These are phyloP conservation scores for Hypoxylon subgilvum DNA, from an alignment of 495 filamentous ascomycete genomes.

Conservation along the genomic window DNA sequence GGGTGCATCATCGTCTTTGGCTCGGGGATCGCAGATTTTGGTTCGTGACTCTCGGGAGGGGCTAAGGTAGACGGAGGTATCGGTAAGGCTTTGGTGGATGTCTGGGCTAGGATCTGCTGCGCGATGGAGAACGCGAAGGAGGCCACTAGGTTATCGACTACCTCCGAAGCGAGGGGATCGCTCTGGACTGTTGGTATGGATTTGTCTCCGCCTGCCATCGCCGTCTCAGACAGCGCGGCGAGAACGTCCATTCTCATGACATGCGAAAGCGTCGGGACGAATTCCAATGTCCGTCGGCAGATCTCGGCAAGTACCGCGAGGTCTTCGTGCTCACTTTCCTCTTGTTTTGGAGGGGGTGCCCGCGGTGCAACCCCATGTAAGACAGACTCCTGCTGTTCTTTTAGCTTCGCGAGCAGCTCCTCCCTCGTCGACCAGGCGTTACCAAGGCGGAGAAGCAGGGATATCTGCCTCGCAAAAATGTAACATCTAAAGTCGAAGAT, in stretches of 20 bases:
- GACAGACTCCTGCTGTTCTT: conserved; percentile 60
- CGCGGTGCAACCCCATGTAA: conserved; percentile 59
- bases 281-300: conserved; percentile 76
- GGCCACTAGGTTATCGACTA: conserved; percentile 81
- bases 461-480: conserved; percentile 87
- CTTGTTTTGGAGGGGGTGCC: conserved; percentile 49
- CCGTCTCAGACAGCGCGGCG: conserved; percentile 46
- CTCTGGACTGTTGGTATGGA: background rate
- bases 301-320: conserved; percentile 78
- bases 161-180: conserved; percentile 50
- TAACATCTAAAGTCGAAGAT: conserved; percentile 96
- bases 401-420: conserved; percentile 62
- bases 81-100: conserved; percentile 68
- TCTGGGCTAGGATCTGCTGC: conserved; percentile 78
- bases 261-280: conserved; percentile 76
- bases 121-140: conserved; percentile 84
- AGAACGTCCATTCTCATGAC: conserved; percentile 78
- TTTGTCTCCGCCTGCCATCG: conserved; percentile 34
- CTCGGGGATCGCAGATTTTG: conserved; percentile 61
- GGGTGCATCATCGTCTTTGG: conserved; percentile 71
- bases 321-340: conserved; percentile 70
- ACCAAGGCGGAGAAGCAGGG: conserved; percentile 79
- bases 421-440: conserved; percentile 66
- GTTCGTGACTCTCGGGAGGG: conserved; percentile 52
- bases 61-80: conserved; percentile 66